These are phyloP conservation scores for Tolypocladium endophyticum DNA, from an alignment of 2,329 filamentous ascomycete species.

Conservation along the genomic window DNA sequence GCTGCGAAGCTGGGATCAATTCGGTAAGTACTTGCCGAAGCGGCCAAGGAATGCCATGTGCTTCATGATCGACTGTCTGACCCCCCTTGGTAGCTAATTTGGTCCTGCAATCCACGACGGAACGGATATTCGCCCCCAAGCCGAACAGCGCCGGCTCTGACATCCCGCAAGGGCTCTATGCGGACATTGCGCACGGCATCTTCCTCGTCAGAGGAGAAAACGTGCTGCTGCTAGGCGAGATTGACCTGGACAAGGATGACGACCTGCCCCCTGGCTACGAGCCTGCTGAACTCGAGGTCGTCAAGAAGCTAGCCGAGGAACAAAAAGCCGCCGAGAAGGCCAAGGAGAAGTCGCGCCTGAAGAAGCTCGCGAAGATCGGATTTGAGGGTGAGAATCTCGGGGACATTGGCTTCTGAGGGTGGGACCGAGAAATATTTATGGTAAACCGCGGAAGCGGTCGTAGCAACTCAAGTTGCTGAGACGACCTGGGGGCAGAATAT, in stretches of 20 bases:
- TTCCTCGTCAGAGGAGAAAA: conserved; percentile 95
- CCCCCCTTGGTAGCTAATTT: conserved; percentile 60
- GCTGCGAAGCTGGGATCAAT: conserved; percentile 93
- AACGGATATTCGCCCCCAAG: conserved; percentile 65
- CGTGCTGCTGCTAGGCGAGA: conserved; percentile 89
- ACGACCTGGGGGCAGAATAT: conserved; percentile 42
- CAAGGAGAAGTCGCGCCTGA: conserved; percentile 61
- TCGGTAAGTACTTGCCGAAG: conserved; percentile 44
- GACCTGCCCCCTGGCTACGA: conserved; percentile 66
- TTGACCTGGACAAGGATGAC: conserved; percentile 94
- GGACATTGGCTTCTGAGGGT: conserved; percentile 52
- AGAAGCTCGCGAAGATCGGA: conserved; percentile 64
- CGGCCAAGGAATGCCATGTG: background rate
- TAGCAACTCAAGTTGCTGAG: background rate
- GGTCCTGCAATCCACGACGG: conserved; percentile 84
- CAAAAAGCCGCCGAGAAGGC: conserved; percentile 58
- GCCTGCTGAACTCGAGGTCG: conserved; percentile 54
- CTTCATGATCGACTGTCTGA: background rate
- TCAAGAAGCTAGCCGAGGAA: conserved; percentile 63
- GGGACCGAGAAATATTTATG: background rate
- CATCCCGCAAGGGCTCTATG: conserved; percentile 48
- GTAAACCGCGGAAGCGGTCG: background rate
- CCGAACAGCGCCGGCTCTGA: conserved; percentile 28
- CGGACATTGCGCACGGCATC: conserved; percentile 75
- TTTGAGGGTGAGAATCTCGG: conserved; percentile 81